Evolutionary conservation across 163 green algal genomes (phyloP).

Genomic region (Botryococcus braunii): DNA sequence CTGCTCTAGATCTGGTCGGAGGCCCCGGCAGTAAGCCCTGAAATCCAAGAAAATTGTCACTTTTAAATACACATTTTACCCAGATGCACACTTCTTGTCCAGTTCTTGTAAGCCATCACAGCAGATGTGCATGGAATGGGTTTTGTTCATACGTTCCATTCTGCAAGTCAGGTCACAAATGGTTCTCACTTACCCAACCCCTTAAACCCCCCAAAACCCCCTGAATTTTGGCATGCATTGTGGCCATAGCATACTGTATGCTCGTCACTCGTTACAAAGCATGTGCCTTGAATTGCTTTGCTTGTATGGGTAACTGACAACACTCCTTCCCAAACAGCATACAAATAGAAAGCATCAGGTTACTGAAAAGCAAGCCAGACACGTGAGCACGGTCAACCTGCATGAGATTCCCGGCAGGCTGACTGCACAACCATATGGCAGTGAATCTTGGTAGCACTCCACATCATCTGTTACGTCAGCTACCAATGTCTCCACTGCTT

Average conservation of each 20-base stretch:
- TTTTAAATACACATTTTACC: not conserved
- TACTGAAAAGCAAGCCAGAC: not conserved
- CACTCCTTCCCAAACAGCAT: too few relatives aligned
- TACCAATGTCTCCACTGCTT: conserved; percentile 8
- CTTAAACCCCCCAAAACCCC: not conserved
- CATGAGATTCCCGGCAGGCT: conserved; percentile 16
- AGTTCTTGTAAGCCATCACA: not conserved
- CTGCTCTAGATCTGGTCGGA: conserved; percentile 11
- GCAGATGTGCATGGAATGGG: not conserved
- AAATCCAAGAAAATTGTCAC: not conserved
- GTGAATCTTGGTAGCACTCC: conserved; percentile 18
- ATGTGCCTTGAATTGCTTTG: not conserved
- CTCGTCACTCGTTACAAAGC: not conserved
- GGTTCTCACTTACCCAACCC: not conserved
- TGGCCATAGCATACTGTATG: not conserved
- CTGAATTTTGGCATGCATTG: not conserved
- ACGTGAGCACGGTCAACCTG: not conserved
- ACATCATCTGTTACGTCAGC: conserved; percentile 17
- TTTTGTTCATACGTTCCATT: not conserved
- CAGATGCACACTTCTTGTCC: not conserved
- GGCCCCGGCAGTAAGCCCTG: conserved; percentile 18
- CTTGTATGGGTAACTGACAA: too few relatives aligned
- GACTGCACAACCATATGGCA: conserved; percentile 4
- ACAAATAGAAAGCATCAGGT: not conserved
- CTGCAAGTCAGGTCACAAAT: not conserved